Evolutionary conservation across 2,329 filamentous ascomycete species (phyloP), one percentile per base, ranked within the genome.

Genomic region (Knufia petricola): DNA sequence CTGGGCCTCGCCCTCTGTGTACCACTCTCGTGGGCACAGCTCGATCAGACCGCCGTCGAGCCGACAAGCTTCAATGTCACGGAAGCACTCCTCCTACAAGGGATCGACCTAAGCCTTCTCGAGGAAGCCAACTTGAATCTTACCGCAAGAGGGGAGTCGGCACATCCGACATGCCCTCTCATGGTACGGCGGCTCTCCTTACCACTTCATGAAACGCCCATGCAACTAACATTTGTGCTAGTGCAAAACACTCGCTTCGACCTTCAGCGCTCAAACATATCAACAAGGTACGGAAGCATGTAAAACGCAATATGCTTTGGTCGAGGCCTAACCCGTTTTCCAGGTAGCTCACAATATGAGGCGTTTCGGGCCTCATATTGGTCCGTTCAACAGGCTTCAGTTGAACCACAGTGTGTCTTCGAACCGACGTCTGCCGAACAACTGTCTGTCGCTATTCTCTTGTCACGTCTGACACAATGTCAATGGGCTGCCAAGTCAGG

Each of bases 401-500:
- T 63, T 10, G 53, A 60, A 28, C 66, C 66, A 1, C 48, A 51
- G 36, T 68, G 66, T 38, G 55, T 65, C 31, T 64, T 68, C 55
- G 57, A 60, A 17, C 63, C 65, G 4, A 47, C 53, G 3, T 50
- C 46, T 8, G 54, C 60, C 19, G 47, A 51, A 4, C 59, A 67
- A 6, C 61, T 67, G 9, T 60, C 64, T n/a, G 50, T 56, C n/a
- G 52, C 57, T 4, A 50, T 68, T 3, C 50, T 65, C 15, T 45
- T 67, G n/a, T 58, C 60, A 4, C 59, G 58, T 3, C 42, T 61
- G 1, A 62, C 60, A 2, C 49, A 54, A 4, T 69, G 66, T 24
- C 60, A 61, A 0, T 81, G 81, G 53, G 76, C 77, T 4, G 62
- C 77, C 55, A 75, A 76, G 55, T 73, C 73, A 6, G 77, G 77